A percentile compares a stretch with the other conserved stretches of the same genome.
phyloP scores from a whole-genome alignment of 805 yeast genomes.

The Lachancea dasiensis region DNA sequence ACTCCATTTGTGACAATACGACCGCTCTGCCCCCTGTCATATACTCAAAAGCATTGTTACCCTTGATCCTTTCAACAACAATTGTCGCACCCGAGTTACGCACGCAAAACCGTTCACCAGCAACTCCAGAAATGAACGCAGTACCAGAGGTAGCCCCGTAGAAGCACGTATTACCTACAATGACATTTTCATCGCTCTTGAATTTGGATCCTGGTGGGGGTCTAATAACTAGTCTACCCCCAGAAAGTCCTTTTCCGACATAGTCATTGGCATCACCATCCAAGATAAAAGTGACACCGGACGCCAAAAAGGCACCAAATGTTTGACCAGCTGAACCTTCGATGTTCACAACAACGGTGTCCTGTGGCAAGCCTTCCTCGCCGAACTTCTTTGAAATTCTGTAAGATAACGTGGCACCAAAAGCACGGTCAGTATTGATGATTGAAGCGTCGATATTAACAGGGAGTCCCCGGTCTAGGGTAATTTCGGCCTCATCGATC shows the following conservation, averaged over 20 bases:
- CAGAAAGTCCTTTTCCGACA: slow-evolving; percentile 95
- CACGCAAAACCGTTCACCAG: slow-evolving; percentile 97
- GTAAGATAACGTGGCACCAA: slow-evolving; percentile 92
- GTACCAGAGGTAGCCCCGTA: slow-evolving; percentile 97
- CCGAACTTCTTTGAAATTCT: slow-evolving; percentile 91
- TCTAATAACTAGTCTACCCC: slow-evolving; percentile 87
- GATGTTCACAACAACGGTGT: slow-evolving; percentile 88
- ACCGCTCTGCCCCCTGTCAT: slow-evolving; percentile 99
- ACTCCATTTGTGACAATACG: slow-evolving; percentile 84
- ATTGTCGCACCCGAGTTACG: slow-evolving; percentile 98
- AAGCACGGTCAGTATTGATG: slow-evolving; percentile 92
- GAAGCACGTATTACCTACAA: slow-evolving; percentile 95
- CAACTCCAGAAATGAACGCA: slow-evolving; percentile 92
- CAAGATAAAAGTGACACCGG: slow-evolving; percentile 90
- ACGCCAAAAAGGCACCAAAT: slow-evolving; percentile 94
- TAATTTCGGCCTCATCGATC: slow-evolving; percentile 91
- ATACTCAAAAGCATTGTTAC: slow-evolving; percentile 98
- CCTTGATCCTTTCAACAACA: slow-evolving; percentile 87
- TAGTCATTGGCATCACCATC: slow-evolving; percentile 98
- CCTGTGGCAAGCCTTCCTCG: slow-evolving; percentile 88
- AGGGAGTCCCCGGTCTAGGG: slow-evolving; percentile 94
- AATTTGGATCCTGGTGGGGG: slow-evolving; percentile 82
- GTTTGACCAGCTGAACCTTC: slow-evolving; percentile 97
- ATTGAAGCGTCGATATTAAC: slow-evolving; percentile 91
- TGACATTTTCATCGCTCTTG: slow-evolving; percentile 93